These are phyloP conservation scores for Emergomyces africanus DNA, from an alignment of 2,329 filamentous ascomycete species.

Conservation along the genomic window DNA sequence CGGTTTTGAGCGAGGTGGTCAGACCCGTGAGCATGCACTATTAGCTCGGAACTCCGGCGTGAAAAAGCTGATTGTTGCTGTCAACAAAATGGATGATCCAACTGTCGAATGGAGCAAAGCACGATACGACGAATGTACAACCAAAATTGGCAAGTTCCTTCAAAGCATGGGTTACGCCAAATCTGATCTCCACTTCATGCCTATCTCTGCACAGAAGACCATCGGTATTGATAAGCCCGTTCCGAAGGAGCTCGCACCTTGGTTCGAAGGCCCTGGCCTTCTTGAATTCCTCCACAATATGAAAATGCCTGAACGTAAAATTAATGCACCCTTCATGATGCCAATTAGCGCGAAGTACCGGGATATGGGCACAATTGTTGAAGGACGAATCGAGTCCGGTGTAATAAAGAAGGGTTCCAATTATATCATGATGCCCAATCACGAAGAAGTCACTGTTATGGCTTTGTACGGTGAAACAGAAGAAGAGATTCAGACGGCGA, in stretches of 20 bases:
- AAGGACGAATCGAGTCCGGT: slow-evolving; percentile 93
- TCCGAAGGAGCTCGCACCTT: slow-evolving; percentile 60
- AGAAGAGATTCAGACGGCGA: slow-evolving; percentile 70
- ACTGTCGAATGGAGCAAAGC: slow-evolving; percentile 94
- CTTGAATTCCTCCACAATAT: slow-evolving; percentile 94
- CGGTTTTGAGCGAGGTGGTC: slow-evolving; percentile 90
- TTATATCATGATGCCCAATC: slow-evolving; percentile 93
- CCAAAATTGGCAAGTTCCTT: slow-evolving; percentile 75
- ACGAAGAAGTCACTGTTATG: slow-evolving; percentile 63
- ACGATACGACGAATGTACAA: slow-evolving; percentile 83
- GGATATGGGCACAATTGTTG: slow-evolving; percentile 94
- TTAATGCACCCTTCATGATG: slow-evolving; percentile 99
- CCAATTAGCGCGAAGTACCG: slow-evolving; percentile 90
- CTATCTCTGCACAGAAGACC: slow-evolving; percentile 78
- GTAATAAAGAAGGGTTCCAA: slow-evolving; percentile 80
- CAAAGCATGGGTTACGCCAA: slow-evolving; percentile 95
- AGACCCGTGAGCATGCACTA: slow-evolving; percentile 95
- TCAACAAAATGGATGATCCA: slow-evolving; percentile 99
- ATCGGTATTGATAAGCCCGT: slow-evolving; percentile 82
- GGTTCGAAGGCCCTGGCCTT: slow-evolving; percentile 81
- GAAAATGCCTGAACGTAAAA: slow-evolving; percentile 83
- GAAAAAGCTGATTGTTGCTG: slow-evolving; percentile 85
- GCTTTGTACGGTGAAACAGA: slow-evolving; percentile 93
- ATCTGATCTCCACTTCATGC: slow-evolving; percentile 89
- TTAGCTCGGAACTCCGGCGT: slow-evolving; percentile 97